Evolutionary conservation across 352 stramenopile genomes (phyloP), one percentile per base, ranked within the genome.

Genomic region (Lagenidium sp.): DNA sequence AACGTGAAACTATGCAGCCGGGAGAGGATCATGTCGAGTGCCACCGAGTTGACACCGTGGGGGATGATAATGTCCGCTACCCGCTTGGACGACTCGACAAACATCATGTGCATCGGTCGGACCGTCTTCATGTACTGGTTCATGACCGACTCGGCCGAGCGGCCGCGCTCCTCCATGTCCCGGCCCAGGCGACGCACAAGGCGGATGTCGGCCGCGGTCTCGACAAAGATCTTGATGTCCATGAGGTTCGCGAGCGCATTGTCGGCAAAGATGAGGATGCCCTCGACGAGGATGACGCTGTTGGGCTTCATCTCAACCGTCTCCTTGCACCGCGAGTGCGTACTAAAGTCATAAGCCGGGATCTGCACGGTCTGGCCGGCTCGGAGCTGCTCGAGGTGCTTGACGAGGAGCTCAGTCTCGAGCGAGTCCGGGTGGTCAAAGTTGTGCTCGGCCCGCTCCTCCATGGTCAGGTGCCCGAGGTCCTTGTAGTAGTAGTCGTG

Each of bases 401-500:
- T 36, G 16, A 98, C 78, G 30, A 99, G 64, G 36, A 99, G 65
- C 41, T 96, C 74, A 1, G 94, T 98, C 49, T 99, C 95, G 36
- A 99, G 75, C 45, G 88, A 82, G 58, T 97, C 84, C n/a, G 95
- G 95, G 68, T 98, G 93, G 68, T 99, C 95, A 62, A 98, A 98
- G 68, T 99, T 99, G 47, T 89, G 85, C 48, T 90, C 74, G 29
- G 75, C 72, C 25, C 91, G 82, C 59, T 97, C 75, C 32, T 88
- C 82, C 50, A 95, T 69, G 6, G 82, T 80, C 19, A 96, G 61
- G 54, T 97, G 82, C 23, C 60, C 55, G 18, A 97, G 57, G 53
- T 97, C 87, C 56, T 93, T 95, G 80, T 98, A 99, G 65, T 98
- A 98, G 71, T 86, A 96, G 73, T 98, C 95, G 65, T 98, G 88